Evolutionary conservation across 2,329 filamentous ascomycete species (phyloP).

Genomic region (Venturia carpophila): DNA sequence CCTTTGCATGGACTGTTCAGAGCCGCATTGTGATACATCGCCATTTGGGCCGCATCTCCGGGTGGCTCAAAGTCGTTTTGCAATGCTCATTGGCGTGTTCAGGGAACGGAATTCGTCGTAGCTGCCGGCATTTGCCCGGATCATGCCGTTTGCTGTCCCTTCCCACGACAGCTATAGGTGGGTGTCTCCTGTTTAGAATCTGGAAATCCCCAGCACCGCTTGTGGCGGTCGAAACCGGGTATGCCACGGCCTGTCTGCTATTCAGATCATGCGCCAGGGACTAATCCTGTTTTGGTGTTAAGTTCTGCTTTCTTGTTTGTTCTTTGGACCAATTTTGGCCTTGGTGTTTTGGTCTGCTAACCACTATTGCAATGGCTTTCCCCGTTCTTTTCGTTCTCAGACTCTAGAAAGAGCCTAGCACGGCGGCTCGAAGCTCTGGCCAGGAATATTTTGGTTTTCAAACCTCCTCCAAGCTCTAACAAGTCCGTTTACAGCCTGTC

Average conservation of each 20-base stretch:
- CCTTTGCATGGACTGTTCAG: background rate
- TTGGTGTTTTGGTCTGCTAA: background rate
- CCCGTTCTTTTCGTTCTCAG: background rate
- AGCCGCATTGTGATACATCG: conserved; percentile 11
- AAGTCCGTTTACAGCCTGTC: conserved; percentile 6
- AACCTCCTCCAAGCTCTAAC: conserved; percentile 10
- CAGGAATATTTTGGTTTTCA: background rate
- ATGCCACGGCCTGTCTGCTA: background rate
- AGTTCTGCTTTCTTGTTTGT: background rate
- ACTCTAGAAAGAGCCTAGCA: background rate
- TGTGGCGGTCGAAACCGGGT: conserved; percentile 10
- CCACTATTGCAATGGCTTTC: background rate
- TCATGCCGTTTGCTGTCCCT: background rate
- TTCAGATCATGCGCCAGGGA: background rate
- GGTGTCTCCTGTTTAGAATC: conserved; percentile 6
- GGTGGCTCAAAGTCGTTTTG: background rate
- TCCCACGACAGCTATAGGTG: background rate
- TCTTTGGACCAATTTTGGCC: background rate
- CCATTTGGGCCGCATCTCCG: background rate
- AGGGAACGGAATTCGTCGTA: background rate
- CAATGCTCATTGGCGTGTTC: background rate
- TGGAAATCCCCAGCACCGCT: background rate
- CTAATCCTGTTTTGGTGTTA: background rate
- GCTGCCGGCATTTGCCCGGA: background rate
- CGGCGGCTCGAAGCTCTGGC: conserved; percentile 8